A percentile compares a stretch with the other conserved stretches of the same genome.
Evolutionary conservation across 2,329 filamentous ascomycete species (phyloP).

Genomic region (Xylaria sp.): DNA sequence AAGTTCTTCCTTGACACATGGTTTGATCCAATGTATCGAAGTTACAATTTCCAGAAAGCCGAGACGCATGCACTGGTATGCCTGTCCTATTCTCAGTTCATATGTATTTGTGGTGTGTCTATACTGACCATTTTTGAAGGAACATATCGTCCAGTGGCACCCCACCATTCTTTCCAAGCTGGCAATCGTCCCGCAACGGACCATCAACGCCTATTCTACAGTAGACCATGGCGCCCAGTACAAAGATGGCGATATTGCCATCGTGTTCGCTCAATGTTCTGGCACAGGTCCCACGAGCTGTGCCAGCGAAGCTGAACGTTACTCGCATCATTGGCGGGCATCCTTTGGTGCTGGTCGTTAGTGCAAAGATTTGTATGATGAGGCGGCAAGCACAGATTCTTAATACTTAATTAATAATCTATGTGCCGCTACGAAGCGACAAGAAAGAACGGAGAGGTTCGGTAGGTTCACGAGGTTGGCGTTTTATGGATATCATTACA

Average conservation of each 20-base stretch:
- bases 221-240: conserved; percentile 70
- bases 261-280: conserved; percentile 80
- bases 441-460: background rate
- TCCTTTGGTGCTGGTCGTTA: conserved; percentile 49
- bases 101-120: background rate
- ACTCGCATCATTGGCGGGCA: conserved; percentile 59
- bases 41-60: conserved; percentile 95
- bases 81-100: conserved; percentile 47
- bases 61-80: conserved; percentile 89
- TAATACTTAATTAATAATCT: conserved; percentile 23
- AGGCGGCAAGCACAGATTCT: background rate
- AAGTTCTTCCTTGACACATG: conserved; percentile 93
- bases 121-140: conserved; percentile 60
- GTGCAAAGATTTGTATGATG: background rate
- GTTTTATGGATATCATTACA: conserved; percentile 37
- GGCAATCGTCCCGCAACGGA: conserved; percentile 86
- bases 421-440: conserved; percentile 23
- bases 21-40: conserved; percentile 94
- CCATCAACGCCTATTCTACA: conserved; percentile 80
- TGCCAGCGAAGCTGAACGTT: conserved; percentile 72
- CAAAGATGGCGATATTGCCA: conserved; percentile 84
- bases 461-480: conserved; percentile 31
- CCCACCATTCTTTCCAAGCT: conserved; percentile 92
- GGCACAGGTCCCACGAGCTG: conserved; percentile 67
- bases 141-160: conserved; percentile 95